Base-by-base conservation (phyloP, 805 yeast species). In the Scheffersomyces stipitis region DNA sequence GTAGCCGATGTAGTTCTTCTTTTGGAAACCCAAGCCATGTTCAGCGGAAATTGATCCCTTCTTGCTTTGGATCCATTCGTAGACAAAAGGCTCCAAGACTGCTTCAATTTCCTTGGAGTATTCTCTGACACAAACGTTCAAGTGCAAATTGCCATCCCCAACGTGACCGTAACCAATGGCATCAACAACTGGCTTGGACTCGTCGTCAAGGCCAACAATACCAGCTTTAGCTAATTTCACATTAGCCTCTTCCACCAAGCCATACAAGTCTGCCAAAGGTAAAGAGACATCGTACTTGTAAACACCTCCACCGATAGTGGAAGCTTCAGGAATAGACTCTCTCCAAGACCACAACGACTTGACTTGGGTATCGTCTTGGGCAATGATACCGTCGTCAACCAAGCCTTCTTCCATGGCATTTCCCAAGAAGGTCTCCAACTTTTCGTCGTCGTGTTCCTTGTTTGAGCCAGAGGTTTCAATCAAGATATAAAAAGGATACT, bases 101-200 rank as follows among this genome's bases (percentile, higher is more conserved):
- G 75, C 66, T 64, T 93, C 98, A 37, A 93, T 86, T 18, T 73
- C 77, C 58, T 86, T 83, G 45, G 73, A 73, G 64, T 93, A 93
- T 52, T 80, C 76, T 61, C 96, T 78, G 13, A 89, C 96, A 29
- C 95, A 83, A 34, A 93, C 95, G 57, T 93, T 93, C 56, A 93
- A 76, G 62, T 93, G 99, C 53, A 93, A 70, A 64, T 93, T 93
- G 36, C 99, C 98, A 58, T 93, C 99, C 38, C 99, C 99, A 52
- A 93, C 77, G 56, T 93, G 99, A n/a, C 99, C 99, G 54, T 91
- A 93, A 0, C 99, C 99, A 47, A 91, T 81, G 8, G 95, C 95
- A 42, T 80, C 83, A 36, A 87, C 82, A 2, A 86, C 97, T 2
- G 97, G 96, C 58, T 73, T 75, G 3, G 74, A 70, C 28, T 76